Evolutionary conservation across 345 rosid species (phyloP).

Genomic region (Ceriops decandra): DNA sequence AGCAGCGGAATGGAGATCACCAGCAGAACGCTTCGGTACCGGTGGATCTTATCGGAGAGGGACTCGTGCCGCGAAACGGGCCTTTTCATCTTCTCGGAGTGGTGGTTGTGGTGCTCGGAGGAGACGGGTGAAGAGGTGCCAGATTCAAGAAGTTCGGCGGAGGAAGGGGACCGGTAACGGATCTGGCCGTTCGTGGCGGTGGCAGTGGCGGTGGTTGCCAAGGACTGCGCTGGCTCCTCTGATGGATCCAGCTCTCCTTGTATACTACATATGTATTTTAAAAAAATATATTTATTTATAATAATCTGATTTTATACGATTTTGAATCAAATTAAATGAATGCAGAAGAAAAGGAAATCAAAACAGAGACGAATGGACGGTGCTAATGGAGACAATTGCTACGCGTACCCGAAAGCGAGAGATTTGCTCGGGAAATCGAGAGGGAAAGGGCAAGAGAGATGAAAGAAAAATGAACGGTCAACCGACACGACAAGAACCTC

Average conservation of each 20-base stretch:
- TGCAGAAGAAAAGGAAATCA: too few relatives aligned
- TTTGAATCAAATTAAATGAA: too few relatives aligned
- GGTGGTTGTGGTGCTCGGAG: conserved; percentile 24
- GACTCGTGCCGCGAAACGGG: conserved; percentile 46
- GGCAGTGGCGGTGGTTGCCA: conserved; percentile 52
- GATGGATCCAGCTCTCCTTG: conserved; percentile 73
- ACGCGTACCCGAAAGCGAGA: too few relatives aligned
- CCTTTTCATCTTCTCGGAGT: conserved; percentile 52
- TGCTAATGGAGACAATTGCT: too few relatives aligned
- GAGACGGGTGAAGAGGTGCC: conserved; percentile 25
- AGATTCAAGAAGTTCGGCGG: conserved; percentile 18
- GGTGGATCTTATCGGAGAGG: conserved; percentile 73
- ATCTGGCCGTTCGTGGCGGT: conserved; percentile 69
- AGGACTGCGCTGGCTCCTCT: conserved; percentile 67
- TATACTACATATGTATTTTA: conserved; percentile 22
- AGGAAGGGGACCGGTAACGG: conserved; percentile 75
- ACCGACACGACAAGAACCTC: too few relatives aligned
- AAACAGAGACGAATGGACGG: too few relatives aligned
- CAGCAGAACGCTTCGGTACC: conserved; percentile 56
- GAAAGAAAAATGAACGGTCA: too few relatives aligned
- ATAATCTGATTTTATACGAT: too few relatives aligned
- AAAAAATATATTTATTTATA: too few relatives aligned
- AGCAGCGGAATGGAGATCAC: conserved; percentile 62
- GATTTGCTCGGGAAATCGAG: neutral
- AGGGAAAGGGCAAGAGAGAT: neutral